phyloP scores from a whole-genome alignment of 2,329 filamentous ascomycete species.

The Penicillium sp. region DNA sequence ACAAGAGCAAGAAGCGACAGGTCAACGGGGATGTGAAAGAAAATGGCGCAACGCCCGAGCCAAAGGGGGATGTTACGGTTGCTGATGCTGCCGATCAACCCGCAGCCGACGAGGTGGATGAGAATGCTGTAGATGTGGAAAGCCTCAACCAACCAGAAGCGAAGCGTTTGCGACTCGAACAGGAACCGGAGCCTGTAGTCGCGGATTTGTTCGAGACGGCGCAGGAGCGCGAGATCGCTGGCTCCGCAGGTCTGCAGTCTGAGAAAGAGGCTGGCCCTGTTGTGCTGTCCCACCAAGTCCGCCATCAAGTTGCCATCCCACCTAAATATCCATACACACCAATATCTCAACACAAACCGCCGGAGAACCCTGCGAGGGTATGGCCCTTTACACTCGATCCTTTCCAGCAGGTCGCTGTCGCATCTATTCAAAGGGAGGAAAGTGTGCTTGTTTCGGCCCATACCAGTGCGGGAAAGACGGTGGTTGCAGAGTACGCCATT shows the following conservation, averaged over 20 bases:
- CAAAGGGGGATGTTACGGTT: constrained; percentile 29
- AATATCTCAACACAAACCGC: constrained; percentile 93
- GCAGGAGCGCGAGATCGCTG: constrained; percentile 86
- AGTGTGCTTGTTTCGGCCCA: constrained; percentile 97
- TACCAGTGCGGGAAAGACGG: constrained; percentile 96
- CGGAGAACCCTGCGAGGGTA: constrained; percentile 78
- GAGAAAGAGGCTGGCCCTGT: constrained; percentile 68
- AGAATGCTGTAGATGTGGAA: constrained; percentile 25
- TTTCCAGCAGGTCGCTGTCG: constrained; percentile 93
- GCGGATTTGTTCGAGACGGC: constrained; percentile 95
- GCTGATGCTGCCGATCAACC: constrained; percentile 27
- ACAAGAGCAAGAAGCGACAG: constrained; percentile 82
- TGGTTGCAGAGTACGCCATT: constrained; percentile 97
- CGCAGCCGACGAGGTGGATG: constrained; percentile 22
- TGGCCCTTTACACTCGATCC: constrained; percentile 95
- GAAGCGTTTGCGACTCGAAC: constrained; percentile 57
- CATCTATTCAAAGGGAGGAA: constrained; percentile 93
- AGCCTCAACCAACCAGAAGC: constrained; percentile 47
- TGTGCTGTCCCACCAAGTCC: constrained; percentile 93
- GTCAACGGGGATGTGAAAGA: constrained; percentile 78
- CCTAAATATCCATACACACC: constrained; percentile 93
- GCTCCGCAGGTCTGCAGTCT: constrained; percentile 70
- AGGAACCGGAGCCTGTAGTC: constrained; percentile 77
- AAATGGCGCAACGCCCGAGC: constrained; percentile 39
- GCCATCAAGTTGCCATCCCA: constrained; percentile 94